Base-by-base conservation (phyloP, 345 rosid species). In the Syzygium aqueum region DNA sequence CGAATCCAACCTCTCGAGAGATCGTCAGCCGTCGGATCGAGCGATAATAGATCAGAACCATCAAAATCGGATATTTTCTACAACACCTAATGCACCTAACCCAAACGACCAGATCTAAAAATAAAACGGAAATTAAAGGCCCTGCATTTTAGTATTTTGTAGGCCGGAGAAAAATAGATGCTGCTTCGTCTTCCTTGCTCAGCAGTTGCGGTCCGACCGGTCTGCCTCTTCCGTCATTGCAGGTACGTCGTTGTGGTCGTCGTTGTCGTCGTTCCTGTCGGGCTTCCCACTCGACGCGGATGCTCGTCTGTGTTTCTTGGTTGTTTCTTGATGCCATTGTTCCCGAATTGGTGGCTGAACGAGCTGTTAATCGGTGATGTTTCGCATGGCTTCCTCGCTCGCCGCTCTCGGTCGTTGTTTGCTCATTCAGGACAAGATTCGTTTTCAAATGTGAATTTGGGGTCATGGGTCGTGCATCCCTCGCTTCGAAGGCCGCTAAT, bases 381-480 rank as follows among this genome's bases (percentile, higher is more conserved):
- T 73, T 73, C 22, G 21, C 82, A 5, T 56, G 16, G 67, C 73
- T 43, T 43, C 65, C 78, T 50, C 23, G 15, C 49, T 37, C 49
- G 82, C 82, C 82, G 7, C 82, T 37, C 27, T 22, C 49, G 53
- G 59, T 12, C 82, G 1, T 7, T 46, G 22, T 25, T 5, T 16
- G 3, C 11, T 86, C 88, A 86, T 91, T 63, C 77, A 84, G 92
- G 88, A 88, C 59, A 87, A 84, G 83, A 17, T 51, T n/a, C 53
- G 51, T 85, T 63, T 51, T 84, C 50, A 89, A 43, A 61, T 84
- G 86, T 77, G 56, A 73, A 85, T 87, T 14, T 6, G 53, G 85
- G 88, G 90, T 89, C 8, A 94, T 93, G 98, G 94, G 91, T 87
- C 57, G 23, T 85, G 90, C 87, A 51, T 89, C 89, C 87, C 67